Percentiles rank a stretch among this genome's conserved stretches.
These are phyloP conservation scores for Huntiella bhutanensis DNA, from an alignment of 2,329 filamentous ascomycete genomes.

Conservation along the genomic window DNA sequence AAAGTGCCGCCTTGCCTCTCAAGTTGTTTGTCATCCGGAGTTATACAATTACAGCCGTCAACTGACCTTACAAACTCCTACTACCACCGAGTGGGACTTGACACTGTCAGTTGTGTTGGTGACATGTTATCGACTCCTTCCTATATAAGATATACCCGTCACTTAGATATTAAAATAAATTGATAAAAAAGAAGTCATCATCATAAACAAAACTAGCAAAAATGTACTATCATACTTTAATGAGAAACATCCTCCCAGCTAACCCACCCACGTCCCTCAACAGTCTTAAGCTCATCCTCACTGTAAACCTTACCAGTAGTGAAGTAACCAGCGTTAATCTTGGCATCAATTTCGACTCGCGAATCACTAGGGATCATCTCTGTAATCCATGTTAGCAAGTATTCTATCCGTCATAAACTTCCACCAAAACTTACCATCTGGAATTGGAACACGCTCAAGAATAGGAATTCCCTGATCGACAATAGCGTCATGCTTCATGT, in stretches of 20 bases:
- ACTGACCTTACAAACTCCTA: no score
- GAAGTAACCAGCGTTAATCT: conserved; percentile 78
- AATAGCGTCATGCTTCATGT: conserved; percentile 83
- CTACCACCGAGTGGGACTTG: no score
- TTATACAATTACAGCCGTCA: no score
- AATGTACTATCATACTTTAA: neutral
- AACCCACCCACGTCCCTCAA: conserved; percentile 76
- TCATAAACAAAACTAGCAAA: conserved; percentile 3
- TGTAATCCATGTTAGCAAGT: conserved; percentile 24
- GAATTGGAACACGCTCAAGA: conserved; percentile 10
- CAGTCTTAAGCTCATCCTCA: conserved; percentile 63
- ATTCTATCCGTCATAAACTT: neutral
- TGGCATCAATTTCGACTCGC: conserved; percentile 95
- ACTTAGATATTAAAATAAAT: no score
- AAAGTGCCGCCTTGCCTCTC: no score
- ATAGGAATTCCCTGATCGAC: conserved; percentile 45
- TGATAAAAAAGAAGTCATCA: neutral
- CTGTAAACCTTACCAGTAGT: conserved; percentile 83
- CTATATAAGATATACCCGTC: no score
- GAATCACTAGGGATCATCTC: conserved; percentile 89
- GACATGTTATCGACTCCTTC: no score
- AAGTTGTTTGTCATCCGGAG: no score
- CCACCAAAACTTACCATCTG: conserved; percentile 7
- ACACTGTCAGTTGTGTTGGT: no score
- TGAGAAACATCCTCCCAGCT: conserved; percentile 26